Base-by-base conservation (phyloP, 371 early-diverging fungal genomes). In the Syncephalastrum racemosum region DNA sequence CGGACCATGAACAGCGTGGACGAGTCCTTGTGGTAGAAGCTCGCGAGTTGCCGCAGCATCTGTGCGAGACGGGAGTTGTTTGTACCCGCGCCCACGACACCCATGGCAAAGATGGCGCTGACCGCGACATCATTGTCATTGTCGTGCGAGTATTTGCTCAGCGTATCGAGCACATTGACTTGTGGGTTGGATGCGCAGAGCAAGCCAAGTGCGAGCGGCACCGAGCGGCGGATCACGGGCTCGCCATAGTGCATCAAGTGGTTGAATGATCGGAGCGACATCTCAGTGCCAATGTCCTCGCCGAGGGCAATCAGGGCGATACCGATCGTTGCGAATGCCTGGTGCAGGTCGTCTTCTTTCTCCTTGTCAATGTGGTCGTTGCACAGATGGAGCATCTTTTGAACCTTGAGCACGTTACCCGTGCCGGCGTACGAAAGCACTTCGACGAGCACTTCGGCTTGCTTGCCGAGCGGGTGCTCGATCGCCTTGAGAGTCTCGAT, bases 201-300 rank as follows among this genome's bases (percentile, higher is more conserved):
- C 27, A 99, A 72, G 47, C 95, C 97, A 47, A 98, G 85, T 10
- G 97, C 99, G 45, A 99, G 77, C 23, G 99, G 99, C 42, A 99
- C 95, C 0, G 96, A 80, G 50, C 90, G 85, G 59, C 98, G 89
- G 62, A 96, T 94, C 10, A 86, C 89, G 24, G 96, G 90, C 63
- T 96, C 96, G 48, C 99, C 98, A 75, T 97, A 98, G 64, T 98
- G 99, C 98, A 98, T 98, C 83, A 98, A 73, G 67, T 98, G 99
- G 57, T 93, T 94, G 66, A 97, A 97, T 18, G 91, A 80, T 50
- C 98, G 87, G 70, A 96, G 71, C 7, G 94, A 86, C 99, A 98
- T 98, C 67, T 96, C 97, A 7, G 92, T 71, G 6, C 99, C 99
- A 65, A 97, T 82, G 56, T 95, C 95, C 75, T 98, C 99, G 49